Base-by-base conservation (phyloP, 495 filamentous ascomycete genomes). In the Chaetomium fimeti region DNA sequence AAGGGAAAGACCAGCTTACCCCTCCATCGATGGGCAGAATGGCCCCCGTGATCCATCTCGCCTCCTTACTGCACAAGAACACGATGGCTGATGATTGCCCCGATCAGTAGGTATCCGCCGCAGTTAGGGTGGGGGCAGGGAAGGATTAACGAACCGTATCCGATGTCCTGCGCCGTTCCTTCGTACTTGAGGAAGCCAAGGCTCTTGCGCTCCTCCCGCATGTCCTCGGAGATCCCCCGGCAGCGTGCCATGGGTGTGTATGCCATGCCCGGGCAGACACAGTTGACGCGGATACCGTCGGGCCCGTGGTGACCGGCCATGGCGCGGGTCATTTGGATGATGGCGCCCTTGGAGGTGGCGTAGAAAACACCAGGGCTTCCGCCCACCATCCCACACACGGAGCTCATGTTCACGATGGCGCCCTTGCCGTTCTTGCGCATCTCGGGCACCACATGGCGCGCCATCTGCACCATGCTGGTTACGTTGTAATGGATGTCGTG, bases 401-500 rank as follows among this genome's bases (percentile, higher is more conserved):
- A 49, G 5, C 47, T 20, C 8, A 49, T 20, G 12, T 49, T 49
- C n/a, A 49, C 47, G 5, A 49, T 25, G 12, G n/a, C 24, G n/a
- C 47, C 47, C 7, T 20, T 9, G 20, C 22, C 20, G 47, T 49
- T 49, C 3, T 20, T 20, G 1, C 22, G 24, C 47, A 25, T 49
- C 5, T 20, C 20, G 7, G 47, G 47, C n/a, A 49, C 12, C 7
- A 20, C 47, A 25, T 49, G 25, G 8, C 12, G 22, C n/a, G 47
- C 47, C 47, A 49, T 49, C n/a, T 24, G 47, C 47, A 49, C 6
- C 47, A 49, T 49, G 47, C 47, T 49, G 6, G 47, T 49, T 20
- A 49, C 47, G 8, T 49, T 49, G 24, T 24, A 12, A 20, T 25
- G 6, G 6, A 49, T 22, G 2, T 20, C 47, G n/a, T 11, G 4